Percentiles rank a stretch among this genome's conserved stretches.
Evolutionary conservation across 106 monocot species (phyloP).

Genomic region (Phalaenopsis equestris): DNA sequence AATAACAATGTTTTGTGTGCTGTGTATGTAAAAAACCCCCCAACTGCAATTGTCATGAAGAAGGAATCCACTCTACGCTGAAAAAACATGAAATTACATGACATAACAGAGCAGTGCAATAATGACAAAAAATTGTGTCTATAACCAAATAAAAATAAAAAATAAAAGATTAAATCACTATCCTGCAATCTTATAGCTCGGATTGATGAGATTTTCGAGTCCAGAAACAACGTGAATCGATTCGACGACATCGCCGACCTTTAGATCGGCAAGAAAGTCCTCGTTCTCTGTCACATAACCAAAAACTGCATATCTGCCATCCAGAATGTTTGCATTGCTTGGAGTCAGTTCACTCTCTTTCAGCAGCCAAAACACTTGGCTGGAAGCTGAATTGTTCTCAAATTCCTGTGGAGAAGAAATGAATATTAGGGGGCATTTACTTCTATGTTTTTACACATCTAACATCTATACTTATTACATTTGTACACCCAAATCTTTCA

Average conservation of each 20-base stretch:
- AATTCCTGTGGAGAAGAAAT: constrained; percentile 48
- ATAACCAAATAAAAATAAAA: too few species aligned
- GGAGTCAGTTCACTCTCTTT: constrained; percentile 98
- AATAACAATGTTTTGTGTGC: too few species aligned
- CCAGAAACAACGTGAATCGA: constrained; percentile 91
- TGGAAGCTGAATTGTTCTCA: constrained; percentile 84
- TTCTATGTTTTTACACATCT: too few species aligned
- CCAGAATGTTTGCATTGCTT: constrained; percentile 95
- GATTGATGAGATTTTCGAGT: constrained; percentile 87
- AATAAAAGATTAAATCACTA: constrained; percentile 1
- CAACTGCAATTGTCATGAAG: not conserved
- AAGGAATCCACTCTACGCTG: not conserved
- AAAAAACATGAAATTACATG: not conserved
- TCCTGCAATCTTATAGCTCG: constrained; percentile 80
- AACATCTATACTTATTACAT: too few species aligned
- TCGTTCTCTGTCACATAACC: constrained; percentile 91
- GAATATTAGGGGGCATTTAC: too few species aligned
- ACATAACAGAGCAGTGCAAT: not conserved
- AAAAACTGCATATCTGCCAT: constrained; percentile 84
- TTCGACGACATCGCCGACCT: constrained; percentile 94
- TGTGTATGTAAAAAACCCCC: too few species aligned
- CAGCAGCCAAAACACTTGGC: constrained; percentile 95
- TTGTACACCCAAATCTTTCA: too few species aligned
- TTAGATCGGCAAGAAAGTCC: constrained; percentile 81
- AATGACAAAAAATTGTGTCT: not conserved